Conservation (phyloP, 2,329 filamentous ascomycete genomes). For the Paraphaeosphaeria minitans region DNA sequence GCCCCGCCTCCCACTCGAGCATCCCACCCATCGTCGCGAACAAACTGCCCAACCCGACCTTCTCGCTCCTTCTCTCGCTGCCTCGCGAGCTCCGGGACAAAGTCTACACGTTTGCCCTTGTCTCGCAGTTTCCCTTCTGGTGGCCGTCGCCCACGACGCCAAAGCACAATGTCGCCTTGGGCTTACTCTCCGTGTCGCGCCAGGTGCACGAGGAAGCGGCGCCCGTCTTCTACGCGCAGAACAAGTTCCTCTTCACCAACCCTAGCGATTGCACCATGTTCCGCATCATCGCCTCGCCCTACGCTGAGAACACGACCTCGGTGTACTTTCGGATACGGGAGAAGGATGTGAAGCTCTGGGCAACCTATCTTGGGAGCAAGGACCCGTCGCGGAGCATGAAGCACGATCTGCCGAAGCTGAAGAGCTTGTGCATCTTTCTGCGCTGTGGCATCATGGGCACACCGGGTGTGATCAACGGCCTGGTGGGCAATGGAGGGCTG, state of each 20-base stretch:
- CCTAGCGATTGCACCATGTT: slow-evolving; percentile 49
- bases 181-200: slow-evolving; percentile 35
- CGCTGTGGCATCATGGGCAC: slow-evolving; percentile 30
- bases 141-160: slow-evolving; percentile 34
- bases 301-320: slow-evolving; percentile 32
- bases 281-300: slow-evolving; percentile 39
- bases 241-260: slow-evolving; percentile 47
- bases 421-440: slow-evolving; percentile 44
- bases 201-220: slow-evolving; percentile 42
- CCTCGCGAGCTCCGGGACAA: slow-evolving; percentile 45
- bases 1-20: slow-evolving; percentile 28
- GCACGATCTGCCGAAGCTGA: slow-evolving; percentile 42
- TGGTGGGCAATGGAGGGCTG: slow-evolving; percentile 14
- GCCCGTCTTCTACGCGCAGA: slow-evolving; percentile 41
- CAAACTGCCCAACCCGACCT: slow-evolving; percentile 26
- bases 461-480: slow-evolving; percentile 14
- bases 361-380: slow-evolving; percentile 41
- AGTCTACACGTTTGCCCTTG: slow-evolving; percentile 41
- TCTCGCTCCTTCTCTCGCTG: slow-evolving; percentile 42
- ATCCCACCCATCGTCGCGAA: slow-evolving; percentile 14
- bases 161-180: slow-evolving; percentile 28
- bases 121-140: slow-evolving; percentile 39
- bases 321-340: slow-evolving; percentile 46
- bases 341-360: slow-evolving; percentile 46
- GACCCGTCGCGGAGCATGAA: slow-evolving; percentile 36